A percentile compares a stretch with the other conserved stretches of the same genome.
Evolutionary conservation across 1,284 basidiomycete species (phyloP).

Genomic region (Rhodotorula sp.): DNA sequence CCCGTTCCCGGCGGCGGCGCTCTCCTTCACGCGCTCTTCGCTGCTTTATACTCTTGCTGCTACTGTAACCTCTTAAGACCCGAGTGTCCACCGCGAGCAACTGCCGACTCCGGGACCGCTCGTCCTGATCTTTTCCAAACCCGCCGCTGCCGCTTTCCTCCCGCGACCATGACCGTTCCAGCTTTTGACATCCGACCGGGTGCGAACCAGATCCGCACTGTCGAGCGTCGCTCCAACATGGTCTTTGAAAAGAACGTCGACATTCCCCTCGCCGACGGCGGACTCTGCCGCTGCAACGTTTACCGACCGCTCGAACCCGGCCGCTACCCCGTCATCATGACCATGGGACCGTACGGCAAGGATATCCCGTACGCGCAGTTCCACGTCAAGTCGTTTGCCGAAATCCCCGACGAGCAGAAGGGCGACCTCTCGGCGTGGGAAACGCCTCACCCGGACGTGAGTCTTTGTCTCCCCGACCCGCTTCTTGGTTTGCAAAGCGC

Average conservation of each 20-base stretch:
- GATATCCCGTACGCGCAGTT: conserved; percentile 46
- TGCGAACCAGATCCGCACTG: conserved; percentile 14
- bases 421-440: conserved; percentile 47
- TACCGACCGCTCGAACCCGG: conserved; percentile 43
- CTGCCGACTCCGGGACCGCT: not conserved
- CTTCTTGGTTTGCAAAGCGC: not conserved
- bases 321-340: conserved; percentile 46
- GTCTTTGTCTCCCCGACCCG: not conserved
- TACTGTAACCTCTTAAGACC: too few relatives aligned
- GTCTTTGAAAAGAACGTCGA: conserved; percentile 46
- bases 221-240: not conserved
- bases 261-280: conserved; percentile 46
- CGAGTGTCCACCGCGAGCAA: too few relatives aligned
- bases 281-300: conserved; percentile 46
- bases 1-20: too few relatives aligned
- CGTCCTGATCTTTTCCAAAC: not conserved
- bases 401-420: conserved; percentile 48
- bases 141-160: too few relatives aligned
- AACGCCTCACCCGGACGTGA: conserved; percentile 43
- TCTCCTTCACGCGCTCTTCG: too few relatives aligned
- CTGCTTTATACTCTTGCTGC: too few relatives aligned
- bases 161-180: conserved; percentile 7
- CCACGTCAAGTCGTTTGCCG: conserved; percentile 42
- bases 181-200: not conserved
- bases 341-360: conserved; percentile 48